phyloP scores from a whole-genome alignment of 768 basidiomycete genomes.

The Calocera viscosa region DNA sequence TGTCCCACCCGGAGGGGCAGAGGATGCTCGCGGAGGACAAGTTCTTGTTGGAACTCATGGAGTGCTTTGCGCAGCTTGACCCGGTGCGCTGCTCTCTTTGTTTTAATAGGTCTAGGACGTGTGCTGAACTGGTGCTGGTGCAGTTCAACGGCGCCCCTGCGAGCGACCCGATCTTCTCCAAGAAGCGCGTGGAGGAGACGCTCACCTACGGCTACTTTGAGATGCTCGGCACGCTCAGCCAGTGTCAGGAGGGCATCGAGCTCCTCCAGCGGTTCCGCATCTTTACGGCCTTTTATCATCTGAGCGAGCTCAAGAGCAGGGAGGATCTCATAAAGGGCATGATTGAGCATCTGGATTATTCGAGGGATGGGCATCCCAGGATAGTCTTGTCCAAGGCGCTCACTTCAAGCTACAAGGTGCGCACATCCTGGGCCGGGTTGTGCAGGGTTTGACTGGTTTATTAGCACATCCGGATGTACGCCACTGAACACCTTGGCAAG shows the following conservation, averaged over 20 bases:
- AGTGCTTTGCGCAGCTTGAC: slow-evolving; percentile 84
- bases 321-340: slow-evolving; percentile 88
- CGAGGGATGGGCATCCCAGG: slow-evolving; percentile 87
- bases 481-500: slow-evolving; percentile 74
- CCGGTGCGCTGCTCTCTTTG: slow-evolving; percentile 44
- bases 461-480: slow-evolving; percentile 76
- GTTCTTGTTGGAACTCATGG: slow-evolving; percentile 68
- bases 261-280: slow-evolving; percentile 82
- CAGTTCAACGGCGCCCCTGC: slow-evolving; percentile 20
- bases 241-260: slow-evolving; percentile 80
- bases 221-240: slow-evolving; percentile 86
- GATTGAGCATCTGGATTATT: slow-evolving; percentile 84
- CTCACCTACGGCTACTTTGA: slow-evolving; percentile 88
- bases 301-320: slow-evolving; percentile 78
- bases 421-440: slow-evolving; percentile 9
- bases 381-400: slow-evolving; percentile 88
- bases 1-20: slow-evolving; percentile 71
- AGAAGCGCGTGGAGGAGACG: slow-evolving; percentile 64
- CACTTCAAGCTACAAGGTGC: slow-evolving; percentile 80
- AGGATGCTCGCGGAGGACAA: slow-evolving; percentile 79
- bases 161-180: slow-evolving; percentile 46
- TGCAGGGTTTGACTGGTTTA: background rate
- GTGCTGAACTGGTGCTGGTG: background rate
- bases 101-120: background rate
- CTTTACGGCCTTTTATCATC: slow-evolving; percentile 91